Evolutionary conservation across 192 early-diverging fungal species (phyloP).

Genomic region (Coemansia sp.): DNA sequence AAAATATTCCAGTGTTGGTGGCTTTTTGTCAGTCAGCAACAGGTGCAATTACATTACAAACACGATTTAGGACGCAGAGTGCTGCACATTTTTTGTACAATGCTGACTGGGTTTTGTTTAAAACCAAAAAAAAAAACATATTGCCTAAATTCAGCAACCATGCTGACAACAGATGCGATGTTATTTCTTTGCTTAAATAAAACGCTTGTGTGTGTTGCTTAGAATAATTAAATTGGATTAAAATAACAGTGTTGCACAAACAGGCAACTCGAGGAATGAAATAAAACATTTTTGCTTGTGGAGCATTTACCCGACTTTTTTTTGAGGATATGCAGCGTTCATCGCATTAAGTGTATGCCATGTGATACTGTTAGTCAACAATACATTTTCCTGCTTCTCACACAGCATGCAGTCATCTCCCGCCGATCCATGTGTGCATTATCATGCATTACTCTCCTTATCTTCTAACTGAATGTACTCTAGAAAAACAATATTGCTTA

Average conservation of each 20-base stretch:
- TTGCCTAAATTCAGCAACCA: not conserved
- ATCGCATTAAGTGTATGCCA: not conserved
- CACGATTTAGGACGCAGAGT: too few relatives aligned
- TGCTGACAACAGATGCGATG: not conserved
- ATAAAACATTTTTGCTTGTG: not conserved
- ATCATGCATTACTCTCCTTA: too few relatives aligned
- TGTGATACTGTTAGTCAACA: too few relatives aligned
- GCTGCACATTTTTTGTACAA: too few relatives aligned
- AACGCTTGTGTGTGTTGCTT: not conserved
- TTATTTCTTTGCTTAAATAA: not conserved
- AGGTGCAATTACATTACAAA: not conserved
- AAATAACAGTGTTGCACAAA: not conserved
- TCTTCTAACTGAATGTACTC: too few relatives aligned
- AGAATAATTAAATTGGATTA: not conserved
- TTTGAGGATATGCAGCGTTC: not conserved
- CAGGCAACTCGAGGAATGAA: not conserved
- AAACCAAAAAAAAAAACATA: not conserved
- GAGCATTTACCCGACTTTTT: not conserved
- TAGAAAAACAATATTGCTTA: too few relatives aligned
- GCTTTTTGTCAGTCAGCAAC: not conserved
- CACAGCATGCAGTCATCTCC: not conserved
- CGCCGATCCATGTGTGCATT: too few relatives aligned
- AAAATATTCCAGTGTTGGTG: not conserved
- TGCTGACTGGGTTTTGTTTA: not conserved
- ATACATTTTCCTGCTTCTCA: not conserved